Conservation (phyloP, 495 filamentous ascomycete species). For the Penicillium waksmanii region DNA sequence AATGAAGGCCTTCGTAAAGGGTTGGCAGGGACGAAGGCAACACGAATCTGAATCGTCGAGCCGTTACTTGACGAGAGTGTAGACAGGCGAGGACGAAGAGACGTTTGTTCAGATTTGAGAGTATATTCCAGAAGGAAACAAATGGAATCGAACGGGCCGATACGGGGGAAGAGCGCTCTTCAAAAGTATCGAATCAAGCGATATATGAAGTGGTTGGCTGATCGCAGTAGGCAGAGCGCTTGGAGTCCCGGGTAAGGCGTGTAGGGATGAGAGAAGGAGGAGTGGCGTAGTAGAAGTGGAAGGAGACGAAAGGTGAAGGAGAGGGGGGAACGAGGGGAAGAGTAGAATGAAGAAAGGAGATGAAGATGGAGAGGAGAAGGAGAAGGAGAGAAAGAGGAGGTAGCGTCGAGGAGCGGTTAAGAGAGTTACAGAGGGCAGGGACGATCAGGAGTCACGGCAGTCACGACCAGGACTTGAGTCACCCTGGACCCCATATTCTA, state of each 20-base stretch:
- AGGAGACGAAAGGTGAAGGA: slow-evolving; percentile 29
- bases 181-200: slow-evolving; percentile 15
- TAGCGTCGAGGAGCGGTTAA: slow-evolving; percentile 28
- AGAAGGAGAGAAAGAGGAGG: slow-evolving; percentile 41
- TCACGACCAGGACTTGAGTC: background rate
- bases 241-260: slow-evolving; percentile 9
- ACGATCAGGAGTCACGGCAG: slow-evolving; percentile 3
- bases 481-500: background rate
- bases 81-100: background rate
- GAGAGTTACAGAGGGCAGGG: background rate
- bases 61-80: background rate
- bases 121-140: background rate
- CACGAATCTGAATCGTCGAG: slow-evolving; percentile 9
- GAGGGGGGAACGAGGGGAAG: slow-evolving; percentile 18
- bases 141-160: background rate
- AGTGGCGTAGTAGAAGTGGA: slow-evolving; percentile 19
- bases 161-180: slow-evolving; percentile 15
- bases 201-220: slow-evolving; percentile 9
- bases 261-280: slow-evolving; percentile 15
- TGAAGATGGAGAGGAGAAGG: slow-evolving; percentile 29
- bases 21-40: slow-evolving; percentile 16
- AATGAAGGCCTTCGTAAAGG: slow-evolving; percentile 12
- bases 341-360: slow-evolving; percentile 18
- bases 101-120: background rate
- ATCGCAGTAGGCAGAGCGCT: slow-evolving; percentile 20